Evolutionary conservation across 2,329 filamentous ascomycete species (phyloP).

Genomic region (Cladophialophora yegresii): DNA sequence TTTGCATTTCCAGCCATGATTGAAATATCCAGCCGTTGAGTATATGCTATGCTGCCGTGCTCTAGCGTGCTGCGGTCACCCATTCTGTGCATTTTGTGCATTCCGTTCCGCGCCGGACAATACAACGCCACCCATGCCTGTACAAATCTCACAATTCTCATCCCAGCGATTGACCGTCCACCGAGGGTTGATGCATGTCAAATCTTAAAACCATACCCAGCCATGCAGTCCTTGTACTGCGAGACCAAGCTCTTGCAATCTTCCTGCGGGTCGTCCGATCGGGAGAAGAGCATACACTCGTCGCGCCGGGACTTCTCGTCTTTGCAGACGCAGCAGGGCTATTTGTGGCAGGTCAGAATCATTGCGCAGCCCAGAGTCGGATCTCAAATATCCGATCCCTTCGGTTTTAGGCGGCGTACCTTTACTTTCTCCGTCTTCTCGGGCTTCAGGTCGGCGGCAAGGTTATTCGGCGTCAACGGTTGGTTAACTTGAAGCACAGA

Average conservation of each 20-base stretch:
- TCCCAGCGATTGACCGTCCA: background rate
- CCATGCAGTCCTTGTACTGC: slow-evolving; percentile 89
- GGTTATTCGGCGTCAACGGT: slow-evolving; percentile 23
- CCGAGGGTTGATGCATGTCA: slow-evolving; percentile 27
- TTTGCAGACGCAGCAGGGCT: slow-evolving; percentile 98
- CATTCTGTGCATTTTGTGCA: too few relatives aligned
- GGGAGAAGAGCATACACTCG: slow-evolving; percentile 99
- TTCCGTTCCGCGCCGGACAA: background rate
- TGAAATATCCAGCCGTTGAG: background rate
- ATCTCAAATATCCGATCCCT: too few relatives aligned
- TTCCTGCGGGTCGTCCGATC: slow-evolving; percentile 73
- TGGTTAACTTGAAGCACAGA: slow-evolving; percentile 15
- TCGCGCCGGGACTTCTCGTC: slow-evolving; percentile 89
- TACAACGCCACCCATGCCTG: slow-evolving; percentile 10
- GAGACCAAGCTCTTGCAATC: slow-evolving; percentile 83
- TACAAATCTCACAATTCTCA: background rate
- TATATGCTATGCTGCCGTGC: background rate
- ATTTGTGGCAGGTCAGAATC: slow-evolving; percentile 8
- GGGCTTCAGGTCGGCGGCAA: slow-evolving; percentile 25
- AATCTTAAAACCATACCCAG: slow-evolving; percentile 81
- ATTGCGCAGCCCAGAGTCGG: background rate
- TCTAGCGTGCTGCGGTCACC: background rate
- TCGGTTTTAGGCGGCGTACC: too few relatives aligned
- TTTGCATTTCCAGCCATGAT: background rate
- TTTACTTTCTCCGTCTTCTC: slow-evolving; percentile 35